Base-by-base conservation (phyloP, 106 monocot genomes). In the Acanthochlamys bracteata region DNA sequence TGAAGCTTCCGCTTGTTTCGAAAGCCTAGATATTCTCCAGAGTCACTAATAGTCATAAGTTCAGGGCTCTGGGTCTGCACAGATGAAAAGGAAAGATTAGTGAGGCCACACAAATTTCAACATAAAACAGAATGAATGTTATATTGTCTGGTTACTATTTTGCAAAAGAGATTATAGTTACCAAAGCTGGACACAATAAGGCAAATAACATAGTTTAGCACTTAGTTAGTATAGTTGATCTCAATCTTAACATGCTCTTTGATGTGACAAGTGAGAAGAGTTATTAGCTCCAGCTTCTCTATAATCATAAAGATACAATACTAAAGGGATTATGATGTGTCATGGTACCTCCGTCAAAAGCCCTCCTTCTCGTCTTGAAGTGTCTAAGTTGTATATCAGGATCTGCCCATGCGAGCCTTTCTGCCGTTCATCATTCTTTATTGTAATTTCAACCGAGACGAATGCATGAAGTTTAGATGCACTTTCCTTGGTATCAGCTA, bases 1-100 rank as follows among this genome's bases (percentile, higher is more conserved):
- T 83, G 67, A 65, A 92, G 79, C 64, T 83, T 82, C 43, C 75
- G 65, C 57, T 85, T 83, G 61, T 98, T 85, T 24, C 15, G 22
- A 1, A 89, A 86, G 43, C 98, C 92, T 49, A 98, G 11, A 42
- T 74, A 92, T 67, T 92, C 83, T 47, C 82, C 85, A 41, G 80
- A 76, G 41, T 73, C 83, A 69, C 88, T 89, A 24, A 83, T 53
- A 46, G 63, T 63, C 15, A 98, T 64, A 10, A 20, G 11, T 24
- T 77, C 80, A 10, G 92, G 92, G 11, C 74, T 83, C 25, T 55
- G 78, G 26, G 92, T 92, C 98, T 98, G 66, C 40, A 66, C 7
- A 61, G 15, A 53, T 14, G 54, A 57, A 66, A 45, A 45, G 7
- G 13, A 45, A 45, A 45, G 13, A 45, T 9, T 45, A 9, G 13